Conservation (phyloP, 352 stramenopile genomes). For the Pythium dissimile region DNA sequence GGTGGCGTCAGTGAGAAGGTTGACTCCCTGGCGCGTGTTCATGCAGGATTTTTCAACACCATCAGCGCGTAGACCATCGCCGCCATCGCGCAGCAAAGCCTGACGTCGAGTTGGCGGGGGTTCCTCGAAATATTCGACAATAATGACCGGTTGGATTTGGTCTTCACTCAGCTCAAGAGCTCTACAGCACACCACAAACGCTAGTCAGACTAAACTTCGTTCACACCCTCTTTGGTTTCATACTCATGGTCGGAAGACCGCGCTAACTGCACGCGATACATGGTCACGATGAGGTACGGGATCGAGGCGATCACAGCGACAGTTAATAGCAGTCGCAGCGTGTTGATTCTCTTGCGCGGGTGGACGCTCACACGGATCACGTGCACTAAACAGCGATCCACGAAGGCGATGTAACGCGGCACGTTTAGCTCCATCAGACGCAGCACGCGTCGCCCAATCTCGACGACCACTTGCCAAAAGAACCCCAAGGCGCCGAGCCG, state of each 20-base stretch:
- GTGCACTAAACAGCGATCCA: constrained; percentile 49
- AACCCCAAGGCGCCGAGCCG: constrained; percentile 43
- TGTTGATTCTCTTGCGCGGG: constrained; percentile 32
- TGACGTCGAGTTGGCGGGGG: constrained; percentile 30
- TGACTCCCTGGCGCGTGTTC: constrained; percentile 56
- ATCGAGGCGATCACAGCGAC: constrained; percentile 34
- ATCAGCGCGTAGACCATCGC: constrained; percentile 45
- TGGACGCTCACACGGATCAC: constrained; percentile 37
- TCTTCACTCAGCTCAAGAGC: constrained; percentile 53
- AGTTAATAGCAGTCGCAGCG: constrained; percentile 37
- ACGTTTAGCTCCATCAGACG: constrained; percentile 46
- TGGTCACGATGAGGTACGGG: constrained; percentile 44
- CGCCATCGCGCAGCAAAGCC: constrained; percentile 40
- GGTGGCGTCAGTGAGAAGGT: constrained; percentile 51
- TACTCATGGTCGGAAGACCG: background rate
- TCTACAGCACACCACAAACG: constrained; percentile 8
- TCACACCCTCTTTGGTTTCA: background rate
- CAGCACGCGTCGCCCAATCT: constrained; percentile 39
- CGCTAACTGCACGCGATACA: constrained; percentile 27
- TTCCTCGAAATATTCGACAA: constrained; percentile 39
- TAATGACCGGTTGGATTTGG: constrained; percentile 55
- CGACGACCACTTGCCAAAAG: constrained; percentile 43
- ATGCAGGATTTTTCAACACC: constrained; percentile 31
- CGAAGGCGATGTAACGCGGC: constrained; percentile 41
- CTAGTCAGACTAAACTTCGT: background rate